phyloP scores from a whole-genome alignment of 2,329 filamentous ascomycete species.

The Keithomyces neogunnii region DNA sequence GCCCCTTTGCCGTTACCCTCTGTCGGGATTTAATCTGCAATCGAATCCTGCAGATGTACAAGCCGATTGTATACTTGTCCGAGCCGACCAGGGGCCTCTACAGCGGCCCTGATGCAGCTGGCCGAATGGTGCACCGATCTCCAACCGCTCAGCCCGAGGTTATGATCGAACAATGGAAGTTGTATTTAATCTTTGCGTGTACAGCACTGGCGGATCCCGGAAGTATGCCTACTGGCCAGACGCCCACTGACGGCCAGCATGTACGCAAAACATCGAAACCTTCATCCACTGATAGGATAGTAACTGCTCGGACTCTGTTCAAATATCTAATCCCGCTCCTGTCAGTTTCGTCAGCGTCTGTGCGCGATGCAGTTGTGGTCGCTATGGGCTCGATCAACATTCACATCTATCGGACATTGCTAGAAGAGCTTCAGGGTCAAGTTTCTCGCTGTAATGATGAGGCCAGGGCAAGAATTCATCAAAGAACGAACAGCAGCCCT shows the following conservation, averaged over 20 bases:
- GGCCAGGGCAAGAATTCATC: constrained; percentile 77
- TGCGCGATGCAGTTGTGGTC: constrained; percentile 82
- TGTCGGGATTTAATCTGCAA: constrained; percentile 90
- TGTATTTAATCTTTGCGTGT: constrained; percentile 95
- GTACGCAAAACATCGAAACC: constrained; percentile 70
- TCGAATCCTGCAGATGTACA: constrained; percentile 87
- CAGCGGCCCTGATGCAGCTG: constrained; percentile 52
- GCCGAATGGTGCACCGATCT: constrained; percentile 41
- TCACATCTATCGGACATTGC: constrained; percentile 81
- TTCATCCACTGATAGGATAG: constrained; percentile 65
- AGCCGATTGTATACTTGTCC: constrained; percentile 68
- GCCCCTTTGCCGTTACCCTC: constrained; percentile 82
- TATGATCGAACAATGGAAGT: constrained; percentile 93
- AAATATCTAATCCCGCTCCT: constrained; percentile 84
- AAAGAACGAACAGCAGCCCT: constrained; percentile 75
- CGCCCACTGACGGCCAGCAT: constrained; percentile 57
- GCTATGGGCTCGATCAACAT: constrained; percentile 93
- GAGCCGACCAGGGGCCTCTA: constrained; percentile 61
- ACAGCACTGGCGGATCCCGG: constrained; percentile 86
- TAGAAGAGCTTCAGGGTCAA: constrained; percentile 83
- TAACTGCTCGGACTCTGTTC: constrained; percentile 82
- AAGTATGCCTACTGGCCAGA: constrained; percentile 29
- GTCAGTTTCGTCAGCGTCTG: constrained; percentile 67
- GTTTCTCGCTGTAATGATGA: constrained; percentile 83
- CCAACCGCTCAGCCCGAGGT: constrained; percentile 73